These are phyloP conservation scores for Starmerella asiatica DNA, from an alignment of 805 yeast genomes.

Conservation along the genomic window DNA sequence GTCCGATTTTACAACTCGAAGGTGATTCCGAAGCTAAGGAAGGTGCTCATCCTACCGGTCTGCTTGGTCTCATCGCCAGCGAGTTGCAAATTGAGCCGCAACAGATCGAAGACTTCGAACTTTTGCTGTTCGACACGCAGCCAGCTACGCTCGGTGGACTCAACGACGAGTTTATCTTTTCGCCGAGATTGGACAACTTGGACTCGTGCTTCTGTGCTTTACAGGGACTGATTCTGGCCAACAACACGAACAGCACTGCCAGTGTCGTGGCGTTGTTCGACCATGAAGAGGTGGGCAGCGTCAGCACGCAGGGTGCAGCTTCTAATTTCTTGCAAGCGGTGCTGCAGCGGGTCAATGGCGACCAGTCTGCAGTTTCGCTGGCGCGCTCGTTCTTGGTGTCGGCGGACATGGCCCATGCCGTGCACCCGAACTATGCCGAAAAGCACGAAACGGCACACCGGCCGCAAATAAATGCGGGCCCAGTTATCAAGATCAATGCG, in stretches of 20 bases:
- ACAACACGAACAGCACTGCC: constrained; percentile 21
- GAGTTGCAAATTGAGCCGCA: constrained; percentile 41
- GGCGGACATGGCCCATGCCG: constrained; percentile 94
- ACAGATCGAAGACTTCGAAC: constrained; percentile 79
- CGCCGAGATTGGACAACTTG: constrained; percentile 83
- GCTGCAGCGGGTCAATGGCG: constrained; percentile 46
- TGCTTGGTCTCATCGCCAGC: constrained; percentile 54
- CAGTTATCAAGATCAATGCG: constrained; percentile 86
- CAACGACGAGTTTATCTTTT: constrained; percentile 77
- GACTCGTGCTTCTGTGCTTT: constrained; percentile 75
- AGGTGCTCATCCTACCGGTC: constrained; percentile 62
- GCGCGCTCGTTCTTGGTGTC: constrained; percentile 71
- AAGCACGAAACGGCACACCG: constrained; percentile 66
- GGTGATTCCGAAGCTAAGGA: constrained; percentile 38
- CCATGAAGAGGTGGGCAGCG: constrained; percentile 92
- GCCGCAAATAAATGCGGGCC: constrained; percentile 77
- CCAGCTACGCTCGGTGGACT: constrained; percentile 75
- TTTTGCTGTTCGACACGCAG: constrained; percentile 74
- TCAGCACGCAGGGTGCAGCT: constrained; percentile 92
- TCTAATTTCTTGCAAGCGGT: constrained; percentile 78
- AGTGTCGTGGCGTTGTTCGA: constrained; percentile 75
- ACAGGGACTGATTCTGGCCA: constrained; percentile 49
- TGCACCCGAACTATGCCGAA: constrained; percentile 78
- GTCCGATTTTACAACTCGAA: constrained; percentile 67
- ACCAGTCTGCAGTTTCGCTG: constrained; percentile 28